These are phyloP conservation scores for Lactarius pseudohatsudake DNA, from an alignment of 768 basidiomycete species.

Conservation along the genomic window DNA sequence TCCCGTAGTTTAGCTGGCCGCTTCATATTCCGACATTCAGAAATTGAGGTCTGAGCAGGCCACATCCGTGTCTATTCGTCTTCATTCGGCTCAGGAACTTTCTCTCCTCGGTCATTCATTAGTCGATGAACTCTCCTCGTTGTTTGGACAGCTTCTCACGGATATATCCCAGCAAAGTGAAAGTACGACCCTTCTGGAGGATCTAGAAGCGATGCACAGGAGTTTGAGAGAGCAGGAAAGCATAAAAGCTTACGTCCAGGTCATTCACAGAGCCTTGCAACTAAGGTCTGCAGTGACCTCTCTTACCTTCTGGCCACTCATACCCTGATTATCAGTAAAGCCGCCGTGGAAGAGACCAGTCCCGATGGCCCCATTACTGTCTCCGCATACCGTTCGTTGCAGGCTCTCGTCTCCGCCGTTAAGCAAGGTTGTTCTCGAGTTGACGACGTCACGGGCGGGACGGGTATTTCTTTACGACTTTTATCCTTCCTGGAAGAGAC, in stretches of 20 bases:
- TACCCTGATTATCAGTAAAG: slow-evolving; percentile 46
- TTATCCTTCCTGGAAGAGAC: slow-evolving; percentile 60
- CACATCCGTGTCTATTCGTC: slow-evolving; percentile 45
- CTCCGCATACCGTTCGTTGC: slow-evolving; percentile 58
- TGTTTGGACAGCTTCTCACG: slow-evolving; percentile 65
- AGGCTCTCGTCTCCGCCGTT: slow-evolving; percentile 57
- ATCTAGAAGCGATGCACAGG: slow-evolving; percentile 76
- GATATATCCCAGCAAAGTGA: slow-evolving; percentile 47
- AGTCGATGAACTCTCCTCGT: slow-evolving; percentile 70
- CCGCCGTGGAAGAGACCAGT: slow-evolving; percentile 54
- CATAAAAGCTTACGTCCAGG: slow-evolving; percentile 71
- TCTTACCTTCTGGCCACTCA: slow-evolving; percentile 4
- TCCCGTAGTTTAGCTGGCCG: slow-evolving; percentile 56
- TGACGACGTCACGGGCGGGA: slow-evolving; percentile 47
- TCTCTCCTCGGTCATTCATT: slow-evolving; percentile 75
- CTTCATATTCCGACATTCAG: slow-evolving; percentile 51
- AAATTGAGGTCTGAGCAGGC: slow-evolving; percentile 50
- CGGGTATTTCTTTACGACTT: slow-evolving; percentile 50
- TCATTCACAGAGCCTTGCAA: slow-evolving; percentile 67
- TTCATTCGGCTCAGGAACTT: slow-evolving; percentile 68
- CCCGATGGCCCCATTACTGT: slow-evolving; percentile 43
- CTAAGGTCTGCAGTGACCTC: slow-evolving; percentile 55
- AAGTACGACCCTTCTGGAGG: slow-evolving; percentile 72
- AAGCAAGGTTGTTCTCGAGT: slow-evolving; percentile 44
- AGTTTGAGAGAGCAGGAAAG: slow-evolving; percentile 74